Conservation (phyloP, 139 green algal genomes). For the Chlamydomonas sp. region DNA sequence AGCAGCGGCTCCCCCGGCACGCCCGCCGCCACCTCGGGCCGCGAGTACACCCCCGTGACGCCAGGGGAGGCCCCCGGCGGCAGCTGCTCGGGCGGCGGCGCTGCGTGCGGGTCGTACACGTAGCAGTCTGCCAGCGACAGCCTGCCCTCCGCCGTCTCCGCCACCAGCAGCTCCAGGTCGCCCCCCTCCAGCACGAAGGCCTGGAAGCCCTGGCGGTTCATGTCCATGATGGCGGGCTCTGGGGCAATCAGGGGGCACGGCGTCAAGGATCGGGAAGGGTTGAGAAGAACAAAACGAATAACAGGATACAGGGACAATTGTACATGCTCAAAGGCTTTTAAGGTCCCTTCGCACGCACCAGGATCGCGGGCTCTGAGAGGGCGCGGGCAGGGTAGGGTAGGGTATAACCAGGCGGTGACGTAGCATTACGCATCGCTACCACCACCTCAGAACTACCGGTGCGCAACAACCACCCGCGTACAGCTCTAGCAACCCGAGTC, state of each 20-base stretch:
- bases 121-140: conserved; percentile 31
- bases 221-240: not conserved
- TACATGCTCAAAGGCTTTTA: too few species aligned
- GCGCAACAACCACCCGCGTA: too few species aligned
- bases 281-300: too few species aligned
- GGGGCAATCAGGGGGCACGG: not conserved
- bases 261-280: too few species aligned
- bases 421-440: too few species aligned
- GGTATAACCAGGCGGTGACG: too few species aligned
- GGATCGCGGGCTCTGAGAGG: too few species aligned
- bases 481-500: too few species aligned
- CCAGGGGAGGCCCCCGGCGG: not conserved
- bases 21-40: not conserved
- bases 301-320: too few species aligned
- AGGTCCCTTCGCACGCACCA: too few species aligned
- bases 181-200: conserved; percentile 16
- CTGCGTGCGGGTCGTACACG: not conserved
- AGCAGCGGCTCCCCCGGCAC: conserved; percentile 8
- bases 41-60: not conserved
- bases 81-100: not conserved
- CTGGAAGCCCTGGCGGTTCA: conserved; percentile 28
- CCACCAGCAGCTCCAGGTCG: conserved; percentile 27
- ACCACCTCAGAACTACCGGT: too few species aligned
- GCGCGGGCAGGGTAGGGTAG: too few species aligned
- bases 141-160: conserved; percentile 13